phyloP scores from a whole-genome alignment of 179 eudicot species.

The Patellifolia procumbens region DNA sequence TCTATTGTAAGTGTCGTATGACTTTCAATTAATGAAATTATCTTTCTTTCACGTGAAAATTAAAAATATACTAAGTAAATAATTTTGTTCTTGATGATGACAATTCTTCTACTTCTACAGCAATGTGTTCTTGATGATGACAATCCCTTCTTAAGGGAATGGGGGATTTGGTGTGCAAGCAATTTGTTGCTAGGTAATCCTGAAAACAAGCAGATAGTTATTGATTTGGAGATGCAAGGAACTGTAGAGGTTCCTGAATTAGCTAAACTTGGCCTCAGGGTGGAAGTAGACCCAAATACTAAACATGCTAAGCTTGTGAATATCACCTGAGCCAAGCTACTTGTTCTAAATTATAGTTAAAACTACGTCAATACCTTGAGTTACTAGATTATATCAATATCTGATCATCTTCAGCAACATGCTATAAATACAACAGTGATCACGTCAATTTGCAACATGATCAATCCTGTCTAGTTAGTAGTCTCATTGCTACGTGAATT shows the following conservation, averaged over 20 bases:
- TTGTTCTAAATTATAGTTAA: not conserved
- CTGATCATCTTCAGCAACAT: too few relatives aligned
- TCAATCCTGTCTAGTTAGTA: too few relatives aligned
- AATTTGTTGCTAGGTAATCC: constrained; percentile 65
- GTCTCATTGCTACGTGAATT: too few relatives aligned
- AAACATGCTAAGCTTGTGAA: constrained; percentile 76
- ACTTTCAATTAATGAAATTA: too few relatives aligned
- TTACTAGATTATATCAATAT: too few relatives aligned
- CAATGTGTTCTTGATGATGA: constrained; percentile 86
- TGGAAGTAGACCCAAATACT: constrained; percentile 67
- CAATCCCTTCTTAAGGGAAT: constrained; percentile 84
- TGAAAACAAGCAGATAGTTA: constrained; percentile 60
- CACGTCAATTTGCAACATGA: too few relatives aligned
- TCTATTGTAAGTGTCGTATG: too few relatives aligned
- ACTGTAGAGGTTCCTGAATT: constrained; percentile 75
- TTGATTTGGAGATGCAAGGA: constrained; percentile 79
- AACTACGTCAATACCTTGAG: too few relatives aligned
- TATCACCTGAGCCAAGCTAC: constrained; percentile 30
- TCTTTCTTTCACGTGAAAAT: too few relatives aligned
- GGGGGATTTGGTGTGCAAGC: constrained; percentile 77
- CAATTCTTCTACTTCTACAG: constrained; percentile 66
- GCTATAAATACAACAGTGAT: too few relatives aligned
- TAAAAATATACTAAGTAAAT: too few relatives aligned
- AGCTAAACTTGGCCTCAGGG: constrained; percentile 62
- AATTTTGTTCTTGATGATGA: too few relatives aligned